Conservation (phyloP, 2,329 filamentous ascomycete species). For the Leptoxyphium fumago region DNA sequence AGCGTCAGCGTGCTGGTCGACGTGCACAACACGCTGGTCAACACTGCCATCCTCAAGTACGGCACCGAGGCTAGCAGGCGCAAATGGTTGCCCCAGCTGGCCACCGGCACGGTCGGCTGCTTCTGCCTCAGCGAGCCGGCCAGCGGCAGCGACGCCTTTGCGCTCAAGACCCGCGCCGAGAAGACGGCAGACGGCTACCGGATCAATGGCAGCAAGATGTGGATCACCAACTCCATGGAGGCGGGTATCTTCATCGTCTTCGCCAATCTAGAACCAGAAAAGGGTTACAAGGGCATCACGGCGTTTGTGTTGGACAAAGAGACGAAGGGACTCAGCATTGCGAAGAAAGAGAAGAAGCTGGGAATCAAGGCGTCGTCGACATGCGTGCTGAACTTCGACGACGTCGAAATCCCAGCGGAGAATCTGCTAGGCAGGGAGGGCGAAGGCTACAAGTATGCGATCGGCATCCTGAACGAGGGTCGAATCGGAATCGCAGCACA, state of each 20-base stretch:
- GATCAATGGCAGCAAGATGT: conserved; percentile 94
- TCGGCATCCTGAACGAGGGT: conserved; percentile 84
- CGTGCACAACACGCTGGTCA: conserved; percentile 96
- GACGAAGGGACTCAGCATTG: conserved; percentile 77
- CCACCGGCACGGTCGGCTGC: conserved; percentile 66
- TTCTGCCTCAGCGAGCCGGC: conserved; percentile 29
- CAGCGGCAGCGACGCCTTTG: conserved; percentile 91
- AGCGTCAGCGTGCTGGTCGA: conserved; percentile 91
- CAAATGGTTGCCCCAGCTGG: conserved; percentile 77
- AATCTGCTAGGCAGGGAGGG: conserved; percentile 81
- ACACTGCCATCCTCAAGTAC: conserved; percentile 80
- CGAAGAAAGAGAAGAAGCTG: conserved; percentile 99
- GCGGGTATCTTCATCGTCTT: conserved; percentile 95
- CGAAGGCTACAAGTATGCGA: conserved; percentile 96
- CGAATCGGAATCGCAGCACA: conserved; percentile 96
- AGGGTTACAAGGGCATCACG: conserved; percentile 93
- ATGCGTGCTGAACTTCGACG: conserved; percentile 94
- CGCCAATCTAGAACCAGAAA: conserved; percentile 80
- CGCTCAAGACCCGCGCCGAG: conserved; percentile 76
- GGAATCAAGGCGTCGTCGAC: conserved; percentile 93
- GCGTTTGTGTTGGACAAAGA: conserved; percentile 91
- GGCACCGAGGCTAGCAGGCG: conserved; percentile 64
- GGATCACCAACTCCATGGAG: conserved; percentile 97
- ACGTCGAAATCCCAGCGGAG: conserved; percentile 76
- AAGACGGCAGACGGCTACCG: conserved; percentile 73